phyloP scores from a whole-genome alignment of 192 early-diverging fungal genomes.

The Mortierella claussenii region DNA sequence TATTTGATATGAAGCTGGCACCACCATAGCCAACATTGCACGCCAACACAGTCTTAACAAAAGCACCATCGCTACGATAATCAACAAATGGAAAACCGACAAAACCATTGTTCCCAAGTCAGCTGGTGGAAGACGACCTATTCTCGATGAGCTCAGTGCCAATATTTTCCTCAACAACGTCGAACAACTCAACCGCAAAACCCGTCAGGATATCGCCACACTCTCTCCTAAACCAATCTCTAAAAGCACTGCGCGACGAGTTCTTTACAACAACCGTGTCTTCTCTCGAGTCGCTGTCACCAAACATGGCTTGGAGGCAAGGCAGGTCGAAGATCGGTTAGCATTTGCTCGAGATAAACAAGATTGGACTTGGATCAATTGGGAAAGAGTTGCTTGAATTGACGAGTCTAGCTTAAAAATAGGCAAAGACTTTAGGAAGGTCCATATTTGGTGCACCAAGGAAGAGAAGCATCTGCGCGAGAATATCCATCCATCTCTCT shows the following conservation, averaged over 20 bases:
- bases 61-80: neutral
- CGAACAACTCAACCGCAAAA: neutral
- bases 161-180: neutral
- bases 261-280: neutral
- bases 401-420: slow-evolving; percentile 24
- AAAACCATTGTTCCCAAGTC: slow-evolving; percentile 2
- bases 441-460: slow-evolving; percentile 18
- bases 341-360: slow-evolving; percentile 4
- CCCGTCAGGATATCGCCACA: slow-evolving; percentile 7
- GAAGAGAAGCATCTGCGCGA: slow-evolving; percentile 16
- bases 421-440: slow-evolving; percentile 9
- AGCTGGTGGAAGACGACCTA: slow-evolving; percentile 1
- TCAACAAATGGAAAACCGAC: slow-evolving; percentile 6
- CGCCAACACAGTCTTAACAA: too few relatives aligned
- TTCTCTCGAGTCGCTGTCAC: neutral
- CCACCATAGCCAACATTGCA: too few relatives aligned
- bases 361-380: slow-evolving; percentile 6
- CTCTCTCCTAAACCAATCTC: neutral
- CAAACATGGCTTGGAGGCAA: neutral
- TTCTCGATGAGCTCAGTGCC: neutral
- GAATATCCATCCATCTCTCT: neutral
- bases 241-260: neutral
- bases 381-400: slow-evolving; percentile 18
- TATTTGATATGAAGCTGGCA: too few relatives aligned
- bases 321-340: neutral